Percentiles rank a stretch among this genome's conserved stretches.
phyloP scores from a whole-genome alignment of 495 filamentous ascomycete genomes.

The Neurospora discreta region DNA sequence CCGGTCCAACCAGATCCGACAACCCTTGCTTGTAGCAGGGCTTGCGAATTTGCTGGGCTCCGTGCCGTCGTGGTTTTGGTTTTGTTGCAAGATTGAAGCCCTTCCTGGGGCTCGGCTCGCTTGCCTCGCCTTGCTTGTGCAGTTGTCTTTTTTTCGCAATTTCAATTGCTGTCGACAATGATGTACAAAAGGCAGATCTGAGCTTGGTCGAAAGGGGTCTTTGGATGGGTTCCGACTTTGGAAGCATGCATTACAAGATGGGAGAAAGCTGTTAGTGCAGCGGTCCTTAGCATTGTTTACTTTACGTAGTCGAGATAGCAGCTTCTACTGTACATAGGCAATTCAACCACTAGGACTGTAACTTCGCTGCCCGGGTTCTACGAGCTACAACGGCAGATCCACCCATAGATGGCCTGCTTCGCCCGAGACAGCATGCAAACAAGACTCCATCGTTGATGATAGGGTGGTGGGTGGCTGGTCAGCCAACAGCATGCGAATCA shows the following conservation, averaged over 20 bases:
- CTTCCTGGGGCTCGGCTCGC: conserved; percentile 3
- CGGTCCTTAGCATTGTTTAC: not conserved
- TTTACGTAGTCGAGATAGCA: not conserved
- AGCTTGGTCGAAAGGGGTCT: conserved; percentile 13
- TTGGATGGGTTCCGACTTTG: not conserved
- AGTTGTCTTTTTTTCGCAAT: conserved; percentile 7
- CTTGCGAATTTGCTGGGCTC: not conserved
- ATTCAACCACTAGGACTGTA: not conserved
- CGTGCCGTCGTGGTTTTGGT: conserved; percentile 15
- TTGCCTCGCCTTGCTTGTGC: conserved; percentile 3
- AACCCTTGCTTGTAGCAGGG: not conserved
- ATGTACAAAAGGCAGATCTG: conserved; percentile 40
- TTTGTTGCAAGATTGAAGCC: conserved; percentile 14
- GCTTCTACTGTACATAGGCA: not conserved
- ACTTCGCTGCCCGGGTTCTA: not conserved
- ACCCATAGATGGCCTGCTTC: not conserved
- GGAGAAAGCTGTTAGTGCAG: not conserved
- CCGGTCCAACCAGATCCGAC: conserved; percentile 12
- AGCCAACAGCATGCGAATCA: not conserved
- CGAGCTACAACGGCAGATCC: not conserved
- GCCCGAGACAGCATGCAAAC: not conserved
- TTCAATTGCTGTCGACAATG: conserved; percentile 16
- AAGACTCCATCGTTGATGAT: not conserved
- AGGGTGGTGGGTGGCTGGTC: not conserved
- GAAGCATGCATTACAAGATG: not conserved